phyloP scores from a whole-genome alignment of 805 yeast genomes.

The Cyberlindnera mycetangii region DNA sequence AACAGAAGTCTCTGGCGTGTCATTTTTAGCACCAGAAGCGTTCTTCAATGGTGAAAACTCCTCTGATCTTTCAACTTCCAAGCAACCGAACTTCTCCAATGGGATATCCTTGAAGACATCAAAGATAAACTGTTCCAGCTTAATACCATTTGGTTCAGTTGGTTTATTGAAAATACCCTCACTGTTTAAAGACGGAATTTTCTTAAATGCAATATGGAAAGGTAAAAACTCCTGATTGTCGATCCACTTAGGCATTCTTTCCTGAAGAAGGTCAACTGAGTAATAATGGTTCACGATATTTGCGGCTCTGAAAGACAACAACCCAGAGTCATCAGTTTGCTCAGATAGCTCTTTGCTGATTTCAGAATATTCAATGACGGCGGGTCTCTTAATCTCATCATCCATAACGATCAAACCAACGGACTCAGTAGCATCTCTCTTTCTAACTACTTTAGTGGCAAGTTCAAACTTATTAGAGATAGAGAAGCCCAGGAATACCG shows the following conservation, averaged over 20 bases:
- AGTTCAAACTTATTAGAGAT: slow-evolving; percentile 61
- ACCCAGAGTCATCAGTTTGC: slow-evolving; percentile 54
- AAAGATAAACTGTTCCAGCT: slow-evolving; percentile 94
- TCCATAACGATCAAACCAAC: slow-evolving; percentile 90
- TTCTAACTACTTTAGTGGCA: slow-evolving; percentile 94
- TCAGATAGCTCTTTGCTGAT: slow-evolving; percentile 72
- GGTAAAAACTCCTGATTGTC: slow-evolving; percentile 66
- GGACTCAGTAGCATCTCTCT: slow-evolving; percentile 79
- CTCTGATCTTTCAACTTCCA: slow-evolving; percentile 80
- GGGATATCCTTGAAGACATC: slow-evolving; percentile 87
- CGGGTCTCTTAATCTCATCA: slow-evolving; percentile 53
- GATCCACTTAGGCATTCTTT: slow-evolving; percentile 67
- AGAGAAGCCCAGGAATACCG: slow-evolving; percentile 79
- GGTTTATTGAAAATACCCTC: slow-evolving; percentile 57
- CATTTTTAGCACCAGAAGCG: slow-evolving; percentile 77
- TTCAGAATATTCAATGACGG: slow-evolving; percentile 95
- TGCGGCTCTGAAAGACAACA: slow-evolving; percentile 83
- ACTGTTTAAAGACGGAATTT: slow-evolving; percentile 58
- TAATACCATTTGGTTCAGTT: slow-evolving; percentile 81
- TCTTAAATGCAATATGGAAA: slow-evolving; percentile 93
- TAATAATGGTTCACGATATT: slow-evolving; percentile 97
- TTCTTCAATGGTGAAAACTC: slow-evolving; percentile 96
- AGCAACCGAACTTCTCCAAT: slow-evolving; percentile 74
- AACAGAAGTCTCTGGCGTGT: slow-evolving; percentile 82
- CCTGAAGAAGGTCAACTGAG: slow-evolving; percentile 66